Evolutionary conservation across 257 asterid genomes (phyloP).

Genomic region (Solanum pinnatisectum): DNA sequence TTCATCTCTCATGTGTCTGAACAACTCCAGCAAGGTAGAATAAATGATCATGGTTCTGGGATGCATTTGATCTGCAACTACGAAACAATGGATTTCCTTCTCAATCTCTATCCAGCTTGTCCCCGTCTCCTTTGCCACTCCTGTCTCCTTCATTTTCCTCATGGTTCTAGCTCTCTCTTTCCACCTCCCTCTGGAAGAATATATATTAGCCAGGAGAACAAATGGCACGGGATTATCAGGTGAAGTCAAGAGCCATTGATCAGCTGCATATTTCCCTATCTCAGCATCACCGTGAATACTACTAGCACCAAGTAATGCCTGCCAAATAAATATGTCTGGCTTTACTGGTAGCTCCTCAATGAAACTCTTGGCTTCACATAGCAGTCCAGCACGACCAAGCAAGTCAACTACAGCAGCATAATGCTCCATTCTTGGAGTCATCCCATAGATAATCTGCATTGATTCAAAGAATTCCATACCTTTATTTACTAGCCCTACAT

Average conservation of each 20-base stretch:
- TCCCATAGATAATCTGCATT: slow-evolving; percentile 40
- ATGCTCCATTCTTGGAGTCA: slow-evolving; percentile 75
- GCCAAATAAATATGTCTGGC: slow-evolving; percentile 66
- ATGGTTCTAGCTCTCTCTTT: slow-evolving; percentile 61
- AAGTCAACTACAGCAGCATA: slow-evolving; percentile 75
- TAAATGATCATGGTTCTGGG: slow-evolving; percentile 30
- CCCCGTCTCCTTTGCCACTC: slow-evolving; percentile 58
- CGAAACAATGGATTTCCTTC: slow-evolving; percentile 47
- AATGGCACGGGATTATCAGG: slow-evolving; percentile 55
- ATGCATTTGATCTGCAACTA: slow-evolving; percentile 70
- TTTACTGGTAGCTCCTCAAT: slow-evolving; percentile 43
- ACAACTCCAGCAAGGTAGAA: slow-evolving; percentile 19
- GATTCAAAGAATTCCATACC: slow-evolving; percentile 62
- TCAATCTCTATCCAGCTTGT: slow-evolving; percentile 75
- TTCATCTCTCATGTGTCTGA: slow-evolving; percentile 61
- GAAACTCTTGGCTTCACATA: slow-evolving; percentile 56
- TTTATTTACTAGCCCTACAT: slow-evolving; percentile 47
- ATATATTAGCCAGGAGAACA: slow-evolving; percentile 66
- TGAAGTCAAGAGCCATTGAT: slow-evolving; percentile 31
- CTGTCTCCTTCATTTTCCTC: slow-evolving; percentile 62
- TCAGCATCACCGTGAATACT: slow-evolving; percentile 43
- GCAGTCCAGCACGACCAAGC: slow-evolving; percentile 80
- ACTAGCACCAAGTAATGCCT: slow-evolving; percentile 78
- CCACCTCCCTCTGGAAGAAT: slow-evolving; percentile 61
- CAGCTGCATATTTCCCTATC: slow-evolving; percentile 68